Evolutionary conservation across 495 filamentous ascomycete genomes (phyloP).

Genomic region (Articulospora tetracladia): DNA sequence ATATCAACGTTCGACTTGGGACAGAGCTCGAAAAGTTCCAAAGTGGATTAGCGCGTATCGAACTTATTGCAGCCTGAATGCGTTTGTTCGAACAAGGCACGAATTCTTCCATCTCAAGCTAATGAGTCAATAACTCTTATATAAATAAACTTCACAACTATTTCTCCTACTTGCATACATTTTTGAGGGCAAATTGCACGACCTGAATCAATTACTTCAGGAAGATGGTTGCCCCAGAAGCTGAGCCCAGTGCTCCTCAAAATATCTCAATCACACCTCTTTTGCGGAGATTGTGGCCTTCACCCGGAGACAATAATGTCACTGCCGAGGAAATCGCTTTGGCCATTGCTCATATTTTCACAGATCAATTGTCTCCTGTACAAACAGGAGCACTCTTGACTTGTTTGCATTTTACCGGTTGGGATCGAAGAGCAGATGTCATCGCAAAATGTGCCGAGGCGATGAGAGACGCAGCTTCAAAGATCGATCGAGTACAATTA

Average conservation of each 20-base stretch:
- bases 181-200: background rate
- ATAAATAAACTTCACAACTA: background rate
- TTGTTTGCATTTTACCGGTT: conserved; percentile 79
- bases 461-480: conserved; percentile 66
- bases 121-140: background rate
- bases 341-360: conserved; percentile 86
- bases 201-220: background rate
- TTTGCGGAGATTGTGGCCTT: conserved; percentile 73
- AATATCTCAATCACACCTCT: conserved; percentile 72
- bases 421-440: conserved; percentile 75
- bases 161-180: background rate
- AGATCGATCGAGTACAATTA: conserved; percentile 58
- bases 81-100: background rate
- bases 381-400: conserved; percentile 85
- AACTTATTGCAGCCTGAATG: background rate
- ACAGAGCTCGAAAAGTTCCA: conserved; percentile 5
- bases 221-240: conserved; percentile 4
- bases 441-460: conserved; percentile 67
- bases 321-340: conserved; percentile 78
- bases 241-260: conserved; percentile 20
- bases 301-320: conserved; percentile 47
- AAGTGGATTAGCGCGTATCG: background rate
- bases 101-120: background rate
- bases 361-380: conserved; percentile 73
- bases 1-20: background rate